Conservation (phyloP, 495 filamentous ascomycete genomes). For the Tuber brumale region DNA sequence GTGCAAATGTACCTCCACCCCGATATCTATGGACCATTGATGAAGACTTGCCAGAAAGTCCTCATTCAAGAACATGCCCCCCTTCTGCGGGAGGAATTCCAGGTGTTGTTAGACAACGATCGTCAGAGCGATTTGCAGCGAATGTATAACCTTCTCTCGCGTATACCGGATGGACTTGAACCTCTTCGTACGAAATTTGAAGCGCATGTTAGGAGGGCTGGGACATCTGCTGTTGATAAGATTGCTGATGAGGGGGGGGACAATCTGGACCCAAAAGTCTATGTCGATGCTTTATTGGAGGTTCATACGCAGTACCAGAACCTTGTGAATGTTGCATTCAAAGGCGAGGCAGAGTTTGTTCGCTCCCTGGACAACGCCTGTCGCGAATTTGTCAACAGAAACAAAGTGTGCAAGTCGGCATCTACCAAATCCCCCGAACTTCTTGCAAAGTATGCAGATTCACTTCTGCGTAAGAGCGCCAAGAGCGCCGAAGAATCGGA, state of each 20-base stretch:
- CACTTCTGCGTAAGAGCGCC: constrained; percentile 83
- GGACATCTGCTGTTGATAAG: constrained; percentile 81
- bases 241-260: constrained; percentile 75
- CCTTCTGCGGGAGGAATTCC: constrained; percentile 89
- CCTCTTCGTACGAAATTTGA: constrained; percentile 85
- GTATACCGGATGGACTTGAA: constrained; percentile 87
- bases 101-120: constrained; percentile 89
- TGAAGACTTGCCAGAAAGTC: constrained; percentile 78
- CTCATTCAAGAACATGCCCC: constrained; percentile 80
- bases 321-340: constrained; percentile 86
- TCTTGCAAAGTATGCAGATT: constrained; percentile 92
- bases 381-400: constrained; percentile 95
- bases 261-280: constrained; percentile 88
- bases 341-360: constrained; percentile 93
- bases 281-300: constrained; percentile 89
- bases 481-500: constrained; percentile 88
- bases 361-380: constrained; percentile 95
- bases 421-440: constrained; percentile 90
- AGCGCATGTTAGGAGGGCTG: constrained; percentile 82
- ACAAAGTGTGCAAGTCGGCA: constrained; percentile 84
- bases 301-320: constrained; percentile 88
- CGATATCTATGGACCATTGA: constrained; percentile 76
- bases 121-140: constrained; percentile 88
- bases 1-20: constrained; percentile 85
- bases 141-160: constrained; percentile 88